A percentile compares a stretch with the other conserved stretches of the same genome.
Evolutionary conservation across 345 rosid species (phyloP).

Genomic region (Eucalyptus rudis): DNA sequence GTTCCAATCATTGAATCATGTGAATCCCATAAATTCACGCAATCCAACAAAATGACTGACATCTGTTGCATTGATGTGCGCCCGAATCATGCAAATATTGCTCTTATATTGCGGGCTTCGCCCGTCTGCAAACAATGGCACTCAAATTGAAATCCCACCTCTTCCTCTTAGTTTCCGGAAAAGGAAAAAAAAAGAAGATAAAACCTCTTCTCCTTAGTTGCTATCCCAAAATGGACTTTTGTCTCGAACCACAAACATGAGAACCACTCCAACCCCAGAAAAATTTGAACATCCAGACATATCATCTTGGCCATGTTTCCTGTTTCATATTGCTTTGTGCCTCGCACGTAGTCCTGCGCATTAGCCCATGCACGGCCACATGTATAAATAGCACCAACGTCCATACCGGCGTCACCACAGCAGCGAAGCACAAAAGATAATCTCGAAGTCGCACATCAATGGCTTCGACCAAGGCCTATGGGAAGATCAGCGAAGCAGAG

Average conservation of each 20-base stretch:
- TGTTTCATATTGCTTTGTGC: background rate
- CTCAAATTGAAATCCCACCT: background rate
- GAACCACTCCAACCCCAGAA: background rate
- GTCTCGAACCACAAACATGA: background rate
- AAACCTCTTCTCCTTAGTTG: background rate
- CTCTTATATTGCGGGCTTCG: background rate
- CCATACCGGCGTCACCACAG: background rate
- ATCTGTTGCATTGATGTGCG: background rate
- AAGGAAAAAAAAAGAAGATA: no score
- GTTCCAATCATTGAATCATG: no score
- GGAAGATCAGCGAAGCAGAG: constrained; percentile 45
- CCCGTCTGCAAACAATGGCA: background rate
- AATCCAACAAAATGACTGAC: background rate
- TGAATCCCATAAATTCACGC: background rate
- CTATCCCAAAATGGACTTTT: background rate
- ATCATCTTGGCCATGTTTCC: background rate
- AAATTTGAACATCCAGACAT: background rate
- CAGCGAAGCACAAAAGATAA: background rate
- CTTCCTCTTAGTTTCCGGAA: background rate
- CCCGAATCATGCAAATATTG: background rate
- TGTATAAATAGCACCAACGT: background rate
- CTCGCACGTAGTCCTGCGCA: background rate
- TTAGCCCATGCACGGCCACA: background rate
- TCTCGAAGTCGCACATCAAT: background rate
- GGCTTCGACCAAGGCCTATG: constrained; percentile 26